A percentile compares a stretch with the other conserved stretches of the same genome.
These are phyloP conservation scores for Pestalotiopsis sp. DNA, from an alignment of 2,329 filamentous ascomycete genomes.

Conservation along the genomic window DNA sequence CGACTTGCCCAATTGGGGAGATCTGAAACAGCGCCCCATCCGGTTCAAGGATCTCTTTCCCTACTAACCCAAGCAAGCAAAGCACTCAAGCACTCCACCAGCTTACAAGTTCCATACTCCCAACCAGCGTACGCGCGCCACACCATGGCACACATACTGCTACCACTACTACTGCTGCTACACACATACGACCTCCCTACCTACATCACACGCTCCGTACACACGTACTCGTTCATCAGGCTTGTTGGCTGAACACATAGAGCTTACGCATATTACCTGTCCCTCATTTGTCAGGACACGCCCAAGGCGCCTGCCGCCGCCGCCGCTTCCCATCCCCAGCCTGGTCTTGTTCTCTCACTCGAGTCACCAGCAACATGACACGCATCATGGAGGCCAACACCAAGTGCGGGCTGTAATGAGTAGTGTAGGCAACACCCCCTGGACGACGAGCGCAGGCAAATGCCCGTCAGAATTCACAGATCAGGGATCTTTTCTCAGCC, in stretches of 20 bases:
- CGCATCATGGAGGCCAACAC: too few species aligned
- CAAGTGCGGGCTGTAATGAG: background rate
- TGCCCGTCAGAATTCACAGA: background rate
- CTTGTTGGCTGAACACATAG: background rate
- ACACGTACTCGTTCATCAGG: too few species aligned
- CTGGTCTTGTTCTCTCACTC: background rate
- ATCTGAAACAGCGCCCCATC: slow-evolving; percentile 16
- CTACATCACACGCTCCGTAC: too few species aligned
- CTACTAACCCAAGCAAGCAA: too few species aligned
- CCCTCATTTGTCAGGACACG: background rate
- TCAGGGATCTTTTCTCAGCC: slow-evolving; percentile 1
- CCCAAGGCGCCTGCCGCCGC: background rate
- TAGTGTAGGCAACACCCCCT: background rate
- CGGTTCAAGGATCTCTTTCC: slow-evolving; percentile 4
- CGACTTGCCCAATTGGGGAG: slow-evolving; percentile 15
- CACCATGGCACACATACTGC: background rate
- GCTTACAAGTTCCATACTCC: background rate
- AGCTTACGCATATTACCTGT: background rate
- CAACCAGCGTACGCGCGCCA: background rate
- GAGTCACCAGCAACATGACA: background rate
- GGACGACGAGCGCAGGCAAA: background rate
- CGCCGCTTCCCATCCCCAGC: background rate
- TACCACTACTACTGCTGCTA: background rate
- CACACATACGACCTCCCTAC: too few species aligned
- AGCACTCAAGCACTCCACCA: background rate